Evolutionary conservation across 805 yeast species (phyloP).

Genomic region (Lipomyces mesembrius): DNA sequence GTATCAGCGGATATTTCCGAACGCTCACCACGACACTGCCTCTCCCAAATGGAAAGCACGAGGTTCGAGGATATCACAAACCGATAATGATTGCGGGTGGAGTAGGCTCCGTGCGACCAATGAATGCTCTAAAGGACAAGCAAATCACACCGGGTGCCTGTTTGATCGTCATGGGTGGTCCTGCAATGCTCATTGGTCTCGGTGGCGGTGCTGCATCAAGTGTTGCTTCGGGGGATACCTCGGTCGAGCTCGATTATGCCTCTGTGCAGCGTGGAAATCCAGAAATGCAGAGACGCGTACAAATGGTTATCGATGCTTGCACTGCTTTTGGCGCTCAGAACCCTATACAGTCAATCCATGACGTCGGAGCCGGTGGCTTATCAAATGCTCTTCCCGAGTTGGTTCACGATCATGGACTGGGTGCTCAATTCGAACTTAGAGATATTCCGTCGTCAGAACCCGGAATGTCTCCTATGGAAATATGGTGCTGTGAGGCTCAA

Average conservation of each 20-base stretch:
- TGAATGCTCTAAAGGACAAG: conserved; percentile 82
- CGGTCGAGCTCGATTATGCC: conserved; percentile 95
- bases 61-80: conserved; percentile 94
- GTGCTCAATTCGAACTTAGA: conserved; percentile 91
- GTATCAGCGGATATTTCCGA: conserved; percentile 94
- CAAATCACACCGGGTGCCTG: conserved; percentile 90
- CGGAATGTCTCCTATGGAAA: conserved; percentile 99
- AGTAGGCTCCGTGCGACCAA: conserved; percentile 94
- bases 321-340: conserved; percentile 71
- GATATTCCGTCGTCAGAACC: conserved; percentile 90
- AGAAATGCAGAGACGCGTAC: conserved; percentile 98
- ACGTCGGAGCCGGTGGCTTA: conserved; percentile 99
- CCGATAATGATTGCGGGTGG: conserved; percentile 99
- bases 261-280: conserved; percentile 99
- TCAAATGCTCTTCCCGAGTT: conserved; percentile 97
- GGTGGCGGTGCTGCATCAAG: conserved; percentile 99
- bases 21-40: conserved; percentile 83
- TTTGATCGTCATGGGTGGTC: conserved; percentile 95
- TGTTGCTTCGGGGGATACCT: conserved; percentile 92
- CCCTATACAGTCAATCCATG: conserved; percentile 95
- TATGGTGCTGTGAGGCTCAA: conserved; percentile 99
- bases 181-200: conserved; percentile 94
- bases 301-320: conserved; percentile 95
- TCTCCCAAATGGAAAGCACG: conserved; percentile 64
- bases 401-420: conserved; percentile 95